These are phyloP conservation scores for Magnolia kwangsiensis DNA, from an alignment of 164 flowering plant genomes.

Conservation along the genomic window DNA sequence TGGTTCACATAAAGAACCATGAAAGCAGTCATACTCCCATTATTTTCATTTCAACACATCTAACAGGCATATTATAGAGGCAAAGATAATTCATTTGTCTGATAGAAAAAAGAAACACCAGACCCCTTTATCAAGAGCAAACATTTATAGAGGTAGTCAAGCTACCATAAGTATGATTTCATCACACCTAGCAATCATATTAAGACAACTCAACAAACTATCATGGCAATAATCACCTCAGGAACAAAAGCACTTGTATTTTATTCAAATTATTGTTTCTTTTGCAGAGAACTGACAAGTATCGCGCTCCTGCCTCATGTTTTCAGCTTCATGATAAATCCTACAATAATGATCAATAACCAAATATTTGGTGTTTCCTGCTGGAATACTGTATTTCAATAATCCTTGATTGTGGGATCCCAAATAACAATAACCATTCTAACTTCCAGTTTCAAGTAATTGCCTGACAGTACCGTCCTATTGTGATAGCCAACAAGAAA, in stretches of 20 bases:
- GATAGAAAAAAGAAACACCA: too few relatives aligned
- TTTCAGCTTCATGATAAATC: constrained; percentile 61
- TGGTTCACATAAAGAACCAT: too few relatives aligned
- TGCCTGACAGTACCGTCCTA: not conserved
- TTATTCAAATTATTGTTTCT: constrained; percentile 75
- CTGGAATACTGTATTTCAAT: too few relatives aligned
- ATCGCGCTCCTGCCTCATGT: constrained; percentile 84
- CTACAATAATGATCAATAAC: too few relatives aligned
- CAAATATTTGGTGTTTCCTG: too few relatives aligned
- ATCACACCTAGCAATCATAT: not conserved
- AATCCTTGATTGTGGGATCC: too few relatives aligned
- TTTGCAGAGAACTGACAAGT: constrained; percentile 76
- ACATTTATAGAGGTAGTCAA: not conserved
- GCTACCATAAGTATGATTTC: not conserved
- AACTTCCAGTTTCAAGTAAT: not conserved
- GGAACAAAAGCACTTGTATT: constrained; percentile 52
- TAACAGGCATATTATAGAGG: not conserved
- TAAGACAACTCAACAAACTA: not conserved
- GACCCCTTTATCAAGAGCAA: too few relatives aligned
- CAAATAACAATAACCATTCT: not conserved
- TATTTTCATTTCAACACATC: not conserved
- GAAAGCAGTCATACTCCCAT: too few relatives aligned
- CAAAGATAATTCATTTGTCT: too few relatives aligned
- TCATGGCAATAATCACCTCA: not conserved
- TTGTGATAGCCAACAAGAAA: not conserved